phyloP scores from a whole-genome alignment of 169 alveolate genomes.

The Eimeria falciformis region DNA sequence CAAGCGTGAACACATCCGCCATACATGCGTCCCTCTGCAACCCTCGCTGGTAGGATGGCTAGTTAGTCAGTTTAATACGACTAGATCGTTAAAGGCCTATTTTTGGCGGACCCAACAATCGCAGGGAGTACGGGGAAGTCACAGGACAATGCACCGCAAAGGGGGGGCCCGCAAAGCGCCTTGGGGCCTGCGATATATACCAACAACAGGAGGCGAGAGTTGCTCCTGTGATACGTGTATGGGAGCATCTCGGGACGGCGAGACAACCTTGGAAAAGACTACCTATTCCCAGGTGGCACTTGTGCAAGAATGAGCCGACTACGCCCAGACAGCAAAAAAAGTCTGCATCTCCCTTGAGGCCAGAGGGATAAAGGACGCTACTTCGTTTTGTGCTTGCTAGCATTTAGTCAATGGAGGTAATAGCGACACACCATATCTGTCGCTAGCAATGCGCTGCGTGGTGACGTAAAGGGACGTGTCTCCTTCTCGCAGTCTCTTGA shows the following conservation, averaged over 20 bases:
- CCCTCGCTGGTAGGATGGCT: not conserved
- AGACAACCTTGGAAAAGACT: no score
- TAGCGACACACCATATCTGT: conserved; percentile 29
- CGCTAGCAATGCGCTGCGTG: conserved; percentile 60
- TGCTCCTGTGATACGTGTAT: no score
- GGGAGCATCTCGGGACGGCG: no score
- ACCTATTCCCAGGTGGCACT: no score
- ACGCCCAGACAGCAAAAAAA: no score
- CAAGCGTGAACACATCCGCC: not conserved
- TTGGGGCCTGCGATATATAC: conserved; percentile 51
- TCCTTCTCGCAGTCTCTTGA: conserved; percentile 49
- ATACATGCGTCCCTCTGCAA: not conserved
- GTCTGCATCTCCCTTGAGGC: no score
- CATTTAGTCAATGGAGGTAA: no score
- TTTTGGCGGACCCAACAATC: conserved; percentile 35
- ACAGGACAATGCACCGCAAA: not conserved
- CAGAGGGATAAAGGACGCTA: no score
- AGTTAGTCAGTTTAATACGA: not conserved
- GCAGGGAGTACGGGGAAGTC: conserved; percentile 21
- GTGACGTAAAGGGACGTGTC: conserved; percentile 55
- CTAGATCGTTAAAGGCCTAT: no score
- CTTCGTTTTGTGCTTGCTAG: no score
- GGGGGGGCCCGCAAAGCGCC: conserved; percentile 45
- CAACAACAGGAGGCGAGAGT: no score
- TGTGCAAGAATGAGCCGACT: no score